Conservation (phyloP, 768 basidiomycete genomes). For the Tricholoma furcatifolium region DNA sequence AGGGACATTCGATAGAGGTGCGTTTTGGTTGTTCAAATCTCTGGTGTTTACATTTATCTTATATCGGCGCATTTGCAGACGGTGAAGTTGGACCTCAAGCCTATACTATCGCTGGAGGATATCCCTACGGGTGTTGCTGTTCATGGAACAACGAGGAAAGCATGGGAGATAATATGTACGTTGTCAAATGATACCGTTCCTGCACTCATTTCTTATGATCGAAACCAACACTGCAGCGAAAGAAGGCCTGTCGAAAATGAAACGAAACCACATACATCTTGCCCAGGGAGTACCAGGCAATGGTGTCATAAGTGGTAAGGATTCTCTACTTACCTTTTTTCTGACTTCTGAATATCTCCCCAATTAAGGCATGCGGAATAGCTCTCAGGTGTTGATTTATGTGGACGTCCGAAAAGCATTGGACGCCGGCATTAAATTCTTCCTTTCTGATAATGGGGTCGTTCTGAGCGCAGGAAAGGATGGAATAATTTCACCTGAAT, state of each 20-base stretch:
- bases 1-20: slow-evolving; percentile 86
- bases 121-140: slow-evolving; percentile 73
- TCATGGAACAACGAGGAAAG: slow-evolving; percentile 70
- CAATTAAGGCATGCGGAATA: slow-evolving; percentile 72
- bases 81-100: slow-evolving; percentile 65
- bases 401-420: slow-evolving; percentile 73
- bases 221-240: slow-evolving; percentile 38
- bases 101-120: slow-evolving; percentile 54
- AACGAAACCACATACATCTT: slow-evolving; percentile 89
- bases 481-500: slow-evolving; percentile 57
- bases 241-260: slow-evolving; percentile 81
- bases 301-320: slow-evolving; percentile 74
- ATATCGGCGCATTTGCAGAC: slow-evolving; percentile 37
- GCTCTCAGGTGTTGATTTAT: slow-evolving; percentile 79
- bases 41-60: neutral
- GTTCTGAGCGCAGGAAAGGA: slow-evolving; percentile 80
- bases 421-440: slow-evolving; percentile 68
- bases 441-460: slow-evolving; percentile 84
- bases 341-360: neutral
- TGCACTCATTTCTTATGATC: neutral
- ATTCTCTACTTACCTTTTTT: neutral
- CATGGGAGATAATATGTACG: slow-evolving; percentile 75
- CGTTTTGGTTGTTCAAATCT: slow-evolving; percentile 9
- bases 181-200: neutral
- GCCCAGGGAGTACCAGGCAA: slow-evolving; percentile 73